Conservation (phyloP, 2,329 filamentous ascomycete genomes). For the Alternaria tenuissima region DNA sequence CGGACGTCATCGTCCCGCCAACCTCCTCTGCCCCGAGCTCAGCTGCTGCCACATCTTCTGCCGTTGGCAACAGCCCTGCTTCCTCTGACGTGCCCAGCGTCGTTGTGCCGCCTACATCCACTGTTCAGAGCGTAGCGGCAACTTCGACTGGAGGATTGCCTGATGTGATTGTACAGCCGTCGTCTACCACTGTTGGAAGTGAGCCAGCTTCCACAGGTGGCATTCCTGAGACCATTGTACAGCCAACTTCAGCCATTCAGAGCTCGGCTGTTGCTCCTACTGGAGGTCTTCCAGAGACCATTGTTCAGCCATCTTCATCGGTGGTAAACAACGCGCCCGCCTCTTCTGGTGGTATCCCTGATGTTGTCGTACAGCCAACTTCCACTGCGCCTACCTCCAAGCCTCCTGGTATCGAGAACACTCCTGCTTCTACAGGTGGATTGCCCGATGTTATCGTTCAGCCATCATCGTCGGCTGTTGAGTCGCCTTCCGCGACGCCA, state of each 20-base stretch:
- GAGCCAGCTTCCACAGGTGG: conserved; percentile 32
- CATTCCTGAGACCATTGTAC: conserved; percentile 31
- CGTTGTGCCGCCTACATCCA: not conserved
- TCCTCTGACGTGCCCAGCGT: not conserved
- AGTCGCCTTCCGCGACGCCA: conserved; percentile 2
- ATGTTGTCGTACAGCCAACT: conserved; percentile 3
- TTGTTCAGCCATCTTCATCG: conserved; percentile 14
- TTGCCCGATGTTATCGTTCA: conserved; percentile 11
- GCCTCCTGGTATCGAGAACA: conserved; percentile 2
- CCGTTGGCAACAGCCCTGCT: not conserved
- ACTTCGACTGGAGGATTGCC: conserved; percentile 9
- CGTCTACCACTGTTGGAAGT: conserved; percentile 1
- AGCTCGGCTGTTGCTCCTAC: not conserved
- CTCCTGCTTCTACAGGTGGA: conserved; percentile 9
- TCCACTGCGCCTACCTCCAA: not conserved
- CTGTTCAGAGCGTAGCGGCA: not conserved
- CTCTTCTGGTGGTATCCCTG: not conserved
- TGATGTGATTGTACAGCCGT: conserved; percentile 14
- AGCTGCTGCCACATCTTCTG: conserved; percentile 2
- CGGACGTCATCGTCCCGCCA: conserved; percentile 13
- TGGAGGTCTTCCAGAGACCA: conserved; percentile 7
- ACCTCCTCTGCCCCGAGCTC: conserved; percentile 8
- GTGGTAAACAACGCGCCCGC: not conserved
- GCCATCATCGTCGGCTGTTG: conserved; percentile 12
- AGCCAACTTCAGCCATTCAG: conserved; percentile 6